Conservation (phyloP, 2,329 filamentous ascomycete genomes). For the Talaromyces sp. region DNA sequence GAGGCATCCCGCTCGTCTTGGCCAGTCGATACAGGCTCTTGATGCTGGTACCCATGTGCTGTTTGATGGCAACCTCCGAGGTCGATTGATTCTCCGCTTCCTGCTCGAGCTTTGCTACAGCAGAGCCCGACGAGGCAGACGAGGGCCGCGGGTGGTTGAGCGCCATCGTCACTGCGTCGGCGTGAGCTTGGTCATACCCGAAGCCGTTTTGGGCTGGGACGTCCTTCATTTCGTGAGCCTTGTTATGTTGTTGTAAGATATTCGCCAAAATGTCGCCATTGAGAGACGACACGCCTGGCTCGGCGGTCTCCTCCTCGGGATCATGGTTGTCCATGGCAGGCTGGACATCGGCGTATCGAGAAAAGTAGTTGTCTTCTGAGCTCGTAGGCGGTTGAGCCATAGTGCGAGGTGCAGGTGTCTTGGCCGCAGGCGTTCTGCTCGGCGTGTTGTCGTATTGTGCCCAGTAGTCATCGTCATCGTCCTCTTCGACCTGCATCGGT, state of each 20-base stretch:
- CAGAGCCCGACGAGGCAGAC: conserved; percentile 39
- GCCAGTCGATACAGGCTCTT: conserved; percentile 60
- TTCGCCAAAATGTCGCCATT: conserved; percentile 46
- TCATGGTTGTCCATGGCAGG: conserved; percentile 60
- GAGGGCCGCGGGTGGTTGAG: conserved; percentile 40
- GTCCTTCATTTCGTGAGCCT: conserved; percentile 11
- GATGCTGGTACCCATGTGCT: conserved; percentile 58
- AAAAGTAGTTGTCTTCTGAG: conserved; percentile 56
- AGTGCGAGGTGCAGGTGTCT: conserved; percentile 26
- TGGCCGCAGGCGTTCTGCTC: conserved; percentile 42
- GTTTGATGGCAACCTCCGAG: conserved; percentile 56
- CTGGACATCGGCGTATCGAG: conserved; percentile 57
- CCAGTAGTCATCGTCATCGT: conserved; percentile 61
- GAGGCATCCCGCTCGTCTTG: conserved; percentile 51
- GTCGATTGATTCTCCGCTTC: conserved; percentile 46
- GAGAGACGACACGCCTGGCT: conserved; percentile 47
- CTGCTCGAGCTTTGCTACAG: conserved; percentile 51
- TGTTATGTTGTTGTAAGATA: conserved; percentile 31
- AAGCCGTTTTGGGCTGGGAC: conserved; percentile 19
- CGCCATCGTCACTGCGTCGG: conserved; percentile 19
- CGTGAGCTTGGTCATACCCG: conserved; percentile 13
- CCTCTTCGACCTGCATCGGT: conserved; percentile 37
- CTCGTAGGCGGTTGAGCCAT: conserved; percentile 24
- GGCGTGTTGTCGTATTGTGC: conserved; percentile 56
- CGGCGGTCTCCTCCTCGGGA: conserved; percentile 48